phyloP scores from a whole-genome alignment of 805 yeast genomes.

The Cyberlindnera maritima region DNA sequence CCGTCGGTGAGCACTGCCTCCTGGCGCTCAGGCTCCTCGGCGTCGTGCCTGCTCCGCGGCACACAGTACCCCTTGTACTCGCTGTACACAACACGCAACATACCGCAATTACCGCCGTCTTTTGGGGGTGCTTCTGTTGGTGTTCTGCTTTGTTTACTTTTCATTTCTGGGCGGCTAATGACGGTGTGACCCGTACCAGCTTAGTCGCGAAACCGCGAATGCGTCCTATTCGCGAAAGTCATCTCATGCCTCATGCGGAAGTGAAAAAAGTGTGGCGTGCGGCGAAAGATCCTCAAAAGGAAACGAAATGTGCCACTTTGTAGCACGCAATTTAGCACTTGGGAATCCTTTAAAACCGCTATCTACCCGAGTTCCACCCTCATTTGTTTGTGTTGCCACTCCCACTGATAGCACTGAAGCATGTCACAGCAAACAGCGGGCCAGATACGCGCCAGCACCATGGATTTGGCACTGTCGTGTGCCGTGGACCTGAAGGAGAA shows the following conservation, averaged over 20 bases:
- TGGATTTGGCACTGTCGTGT: slow-evolving; percentile 21
- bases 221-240: slow-evolving; percentile 1
- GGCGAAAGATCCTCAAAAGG: not conserved
- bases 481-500: slow-evolving; percentile 11
- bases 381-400: not conserved
- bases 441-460: slow-evolving; percentile 1
- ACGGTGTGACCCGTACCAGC: not conserved
- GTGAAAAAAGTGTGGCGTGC: not conserved
- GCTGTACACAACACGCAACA: slow-evolving; percentile 19
- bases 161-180: not conserved
- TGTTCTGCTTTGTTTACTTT: no score
- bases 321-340: not conserved
- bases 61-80: slow-evolving; percentile 26
- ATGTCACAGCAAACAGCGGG: not conserved
- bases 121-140: no score
- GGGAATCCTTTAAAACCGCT: not conserved
- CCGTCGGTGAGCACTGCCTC: slow-evolving; percentile 32
- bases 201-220: no score
- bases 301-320: not conserved
- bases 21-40: not conserved
- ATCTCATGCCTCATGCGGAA: no score
- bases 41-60: slow-evolving; percentile 10
- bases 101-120: no score
- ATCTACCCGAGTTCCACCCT: not conserved
- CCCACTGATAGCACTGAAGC: not conserved